A percentile compares a stretch with the other conserved stretches of the same genome.
Evolutionary conservation across 2,329 filamentous ascomycete species (phyloP).

Genomic region (Domatiomyces catenatus): DNA sequence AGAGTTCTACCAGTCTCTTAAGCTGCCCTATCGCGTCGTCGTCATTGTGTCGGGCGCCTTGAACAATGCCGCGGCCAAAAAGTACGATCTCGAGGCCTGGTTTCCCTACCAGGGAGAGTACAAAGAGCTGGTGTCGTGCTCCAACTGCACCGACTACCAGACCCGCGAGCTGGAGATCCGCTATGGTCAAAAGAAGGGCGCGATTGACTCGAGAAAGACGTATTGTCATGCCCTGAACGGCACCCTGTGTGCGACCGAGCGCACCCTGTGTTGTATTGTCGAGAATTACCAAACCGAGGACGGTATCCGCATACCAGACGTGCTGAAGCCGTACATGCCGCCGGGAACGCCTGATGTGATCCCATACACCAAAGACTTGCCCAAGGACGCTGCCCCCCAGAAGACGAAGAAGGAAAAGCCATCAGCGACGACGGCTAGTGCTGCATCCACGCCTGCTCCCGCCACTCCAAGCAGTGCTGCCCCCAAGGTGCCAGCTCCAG

Average conservation of each 20-base stretch:
- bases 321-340: constrained; percentile 66
- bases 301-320: constrained; percentile 65
- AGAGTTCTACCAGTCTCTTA: constrained; percentile 84
- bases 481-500: neutral
- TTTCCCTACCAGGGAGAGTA: constrained; percentile 94
- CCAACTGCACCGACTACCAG: constrained; percentile 97
- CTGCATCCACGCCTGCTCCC: neutral
- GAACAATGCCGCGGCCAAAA: constrained; percentile 80
- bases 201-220: constrained; percentile 71
- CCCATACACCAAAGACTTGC: constrained; percentile 70
- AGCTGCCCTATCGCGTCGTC: constrained; percentile 79
- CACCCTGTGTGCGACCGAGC: constrained; percentile 77
- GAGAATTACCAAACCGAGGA: constrained; percentile 95
- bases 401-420: constrained; percentile 31
- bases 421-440: neutral
- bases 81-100: constrained; percentile 92
- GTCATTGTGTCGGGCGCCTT: constrained; percentile 91
- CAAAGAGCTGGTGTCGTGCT: constrained; percentile 95
- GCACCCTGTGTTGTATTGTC: constrained; percentile 82
- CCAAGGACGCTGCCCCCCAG: constrained; percentile 54
- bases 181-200: constrained; percentile 64
- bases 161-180: constrained; percentile 85
- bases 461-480: neutral
- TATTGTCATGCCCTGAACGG: constrained; percentile 91
- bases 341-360: constrained; percentile 81